phyloP scores from a whole-genome alignment of 106 monocot species.

The Dioscorea alata region DNA sequence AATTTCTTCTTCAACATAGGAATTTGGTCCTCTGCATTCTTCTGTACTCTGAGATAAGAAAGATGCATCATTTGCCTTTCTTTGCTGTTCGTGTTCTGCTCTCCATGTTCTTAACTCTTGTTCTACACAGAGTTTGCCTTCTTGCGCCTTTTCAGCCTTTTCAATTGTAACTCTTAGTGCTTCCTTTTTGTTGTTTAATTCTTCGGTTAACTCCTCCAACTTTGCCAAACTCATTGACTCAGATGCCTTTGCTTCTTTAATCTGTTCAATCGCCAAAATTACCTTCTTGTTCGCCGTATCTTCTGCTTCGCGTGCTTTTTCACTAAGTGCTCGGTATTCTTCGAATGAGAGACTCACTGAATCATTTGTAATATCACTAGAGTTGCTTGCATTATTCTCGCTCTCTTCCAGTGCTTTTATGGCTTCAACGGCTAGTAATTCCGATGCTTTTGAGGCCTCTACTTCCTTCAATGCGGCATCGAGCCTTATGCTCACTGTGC shows the following conservation, averaged over 20 bases:
- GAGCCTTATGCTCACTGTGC: conserved; percentile 32
- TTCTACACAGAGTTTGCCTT: conserved; percentile 46
- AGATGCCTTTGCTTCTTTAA: conserved; percentile 30
- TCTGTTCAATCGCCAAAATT: conserved; percentile 29
- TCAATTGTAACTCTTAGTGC: conserved; percentile 30
- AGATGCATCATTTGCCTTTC: conserved; percentile 24
- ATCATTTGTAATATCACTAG: conserved; percentile 1
- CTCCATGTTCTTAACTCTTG: conserved; percentile 64
- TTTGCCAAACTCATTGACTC: conserved; percentile 25
- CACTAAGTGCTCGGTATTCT: conserved; percentile 48
- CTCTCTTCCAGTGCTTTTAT: conserved; percentile 56
- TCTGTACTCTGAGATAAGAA: conserved; percentile 14
- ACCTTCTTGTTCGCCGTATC: conserved; percentile 37
- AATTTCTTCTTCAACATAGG: background rate
- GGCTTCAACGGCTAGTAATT: conserved; percentile 45
- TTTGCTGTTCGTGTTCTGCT: conserved; percentile 25
- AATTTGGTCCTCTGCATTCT: background rate
- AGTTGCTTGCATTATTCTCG: conserved; percentile 20
- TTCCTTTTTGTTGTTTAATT: conserved; percentile 26
- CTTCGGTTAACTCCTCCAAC: conserved; percentile 18
- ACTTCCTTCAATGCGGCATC: conserved; percentile 54
- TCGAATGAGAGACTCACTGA: conserved; percentile 34
- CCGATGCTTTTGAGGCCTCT: conserved; percentile 47
- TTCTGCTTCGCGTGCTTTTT: conserved; percentile 48
- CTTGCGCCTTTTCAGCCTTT: conserved; percentile 24